Evolutionary conservation across 225 moss, liverwort and hornwort species (phyloP).

Genomic region (Lunularia cruciata): DNA sequence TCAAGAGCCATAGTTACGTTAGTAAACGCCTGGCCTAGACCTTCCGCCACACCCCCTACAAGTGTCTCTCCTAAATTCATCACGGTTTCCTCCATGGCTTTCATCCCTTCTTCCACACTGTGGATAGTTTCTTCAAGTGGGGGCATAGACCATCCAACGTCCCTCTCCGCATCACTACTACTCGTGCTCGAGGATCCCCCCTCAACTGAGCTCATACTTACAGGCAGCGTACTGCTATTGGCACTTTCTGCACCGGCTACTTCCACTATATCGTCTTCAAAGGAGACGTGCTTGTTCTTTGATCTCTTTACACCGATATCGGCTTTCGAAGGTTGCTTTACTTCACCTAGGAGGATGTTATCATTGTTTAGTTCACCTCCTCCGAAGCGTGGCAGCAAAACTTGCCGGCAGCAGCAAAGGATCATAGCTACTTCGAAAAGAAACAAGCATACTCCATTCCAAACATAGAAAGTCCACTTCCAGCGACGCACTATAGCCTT

Average conservation of each 20-base stretch:
- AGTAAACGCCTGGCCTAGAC: slow-evolving; percentile 30
- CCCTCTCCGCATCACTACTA: slow-evolving; percentile 31
- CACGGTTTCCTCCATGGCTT: slow-evolving; percentile 42
- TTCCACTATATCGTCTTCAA: slow-evolving; percentile 27
- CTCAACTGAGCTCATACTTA: background rate
- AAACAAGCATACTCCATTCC: slow-evolving; percentile 59
- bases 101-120: slow-evolving; percentile 49
- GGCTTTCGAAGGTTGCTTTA: slow-evolving; percentile 5
- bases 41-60: slow-evolving; percentile 40
- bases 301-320: background rate
- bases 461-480: slow-evolving; percentile 59
- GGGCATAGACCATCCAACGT: slow-evolving; percentile 45
- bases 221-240: background rate
- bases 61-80: slow-evolving; percentile 44
- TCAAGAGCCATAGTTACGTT: background rate
- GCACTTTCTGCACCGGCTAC: background rate
- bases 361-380: background rate
- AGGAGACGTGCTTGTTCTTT: slow-evolving; percentile 24
- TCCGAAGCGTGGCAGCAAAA: slow-evolving; percentile 54
- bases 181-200: background rate
- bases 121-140: slow-evolving; percentile 51
- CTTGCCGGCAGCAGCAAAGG: slow-evolving; percentile 60
- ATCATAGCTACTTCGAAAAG: slow-evolving; percentile 59
- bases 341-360: slow-evolving; percentile 14
- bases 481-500: slow-evolving; percentile 52